Base-by-base conservation (phyloP, 2,329 filamentous ascomycete genomes). In the Neonectria punicea region DNA sequence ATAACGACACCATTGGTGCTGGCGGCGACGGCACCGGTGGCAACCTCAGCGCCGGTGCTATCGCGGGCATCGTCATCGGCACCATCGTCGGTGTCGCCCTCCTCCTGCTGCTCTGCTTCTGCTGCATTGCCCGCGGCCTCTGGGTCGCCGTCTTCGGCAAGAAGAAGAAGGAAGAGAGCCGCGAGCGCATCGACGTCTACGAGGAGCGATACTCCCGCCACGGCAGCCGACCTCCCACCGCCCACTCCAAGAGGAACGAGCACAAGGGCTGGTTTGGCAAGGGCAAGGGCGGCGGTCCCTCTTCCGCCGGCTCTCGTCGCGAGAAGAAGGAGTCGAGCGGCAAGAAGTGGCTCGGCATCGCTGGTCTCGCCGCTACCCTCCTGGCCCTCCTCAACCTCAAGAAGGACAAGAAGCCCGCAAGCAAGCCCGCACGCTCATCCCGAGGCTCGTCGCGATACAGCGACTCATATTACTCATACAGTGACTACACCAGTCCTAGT, bases 51-150 rank as follows among this genome's bases (percentile, higher is more conserved):
- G 86, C 84, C 47, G 92, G 92, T 57, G 92, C 91, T 65, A 94
- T 94, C 72, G 92, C 92, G 16, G 92, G 92, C 65, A 94, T 94
- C 73, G 92, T 94, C 69, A 90, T 94, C 61, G 92, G 92, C 67
- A 86, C 88, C 11, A 83, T 94, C 53, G 85, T 86, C 14, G 92
- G 90, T 67, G 83, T 93, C 39, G 79, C 85, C 44, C 82, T 94
- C 2, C 86, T 94, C 22, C 81, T 90, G 5, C 84, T 92, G 8
- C 80, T 94, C 74, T 93, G 91, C 83, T 89, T 92, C 81, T 94
- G 89, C 85, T 93, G 91, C 82, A 89, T 90, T 65, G 84, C 86
- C 63, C 84, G 86, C 68, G 87, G 87, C 14, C 80, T 90, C 47
- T 91, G 89, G 85, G 84, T 87, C 67, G 85, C 86, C 53, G 77